Evolutionary conservation across 352 stramenopile species (phyloP), one percentile per base, ranked within the genome.

Genomic region (Pythium vanterpoolii): DNA sequence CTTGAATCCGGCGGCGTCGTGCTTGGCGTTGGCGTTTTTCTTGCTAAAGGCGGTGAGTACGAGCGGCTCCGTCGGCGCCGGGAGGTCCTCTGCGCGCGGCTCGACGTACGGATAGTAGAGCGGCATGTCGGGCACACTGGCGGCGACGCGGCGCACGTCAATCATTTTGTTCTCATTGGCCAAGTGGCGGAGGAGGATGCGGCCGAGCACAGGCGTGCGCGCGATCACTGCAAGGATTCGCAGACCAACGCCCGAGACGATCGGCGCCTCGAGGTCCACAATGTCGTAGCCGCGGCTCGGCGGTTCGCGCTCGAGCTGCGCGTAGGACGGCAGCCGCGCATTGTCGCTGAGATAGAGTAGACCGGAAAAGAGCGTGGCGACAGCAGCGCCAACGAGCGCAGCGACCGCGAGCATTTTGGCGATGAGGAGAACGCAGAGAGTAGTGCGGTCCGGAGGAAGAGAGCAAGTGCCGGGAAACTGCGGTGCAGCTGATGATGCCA

Each of bases 71-170:
- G 48, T 26, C 14, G 68, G 33, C 11, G 60, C 3, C 30, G 43
- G 28, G 5, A 21, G 39, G 16, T 46, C 34, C 16, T 13, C 21
- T 21, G 31, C 39, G 28, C 19, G 49, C 3, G 79, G 75, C 13
- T 79, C 67, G 44, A 89, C 47, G 45, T 80, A 87, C 33, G 88
- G 87, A 63, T 93, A 94, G 62, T 95, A 96, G 31, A 96, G 51
- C 9, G 90, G 90, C 52, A 84, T 55, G 47, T 95, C 69, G 6
- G 75, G 65, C 21, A 93, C 69, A n/a, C 66, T 77, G 3, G 83
- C 75, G 8, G 83, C 83, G 27, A 87, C 64, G 21, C 61, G 52
- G 9, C 78, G 79, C 28, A 88, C 73, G 44, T 79, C 66, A 42
- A 86, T 24, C 60, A 89, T 80, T 13, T 85, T 74, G 62, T 90